Evolutionary conservation across 2,329 filamentous ascomycete genomes (phyloP), one percentile per base, ranked within the genome.

Genomic region (Xylaria sp.): DNA sequence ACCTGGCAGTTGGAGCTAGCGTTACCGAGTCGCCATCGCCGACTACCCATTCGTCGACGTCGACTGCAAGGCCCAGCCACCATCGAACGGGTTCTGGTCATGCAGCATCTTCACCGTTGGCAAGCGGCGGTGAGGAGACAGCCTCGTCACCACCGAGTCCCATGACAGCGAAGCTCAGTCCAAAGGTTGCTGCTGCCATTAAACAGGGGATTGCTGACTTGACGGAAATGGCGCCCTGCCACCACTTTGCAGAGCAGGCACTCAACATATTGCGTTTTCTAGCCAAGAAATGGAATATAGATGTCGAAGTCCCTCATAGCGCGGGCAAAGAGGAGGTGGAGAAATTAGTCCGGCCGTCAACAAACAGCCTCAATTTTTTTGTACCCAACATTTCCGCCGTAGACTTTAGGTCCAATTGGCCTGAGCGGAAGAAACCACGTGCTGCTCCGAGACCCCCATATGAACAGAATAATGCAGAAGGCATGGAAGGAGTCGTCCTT

Each of bases 161-260:
- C 51, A 73, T 55, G 61, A 73, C 46, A 46, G 68, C 34, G 69
- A 78, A 82, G 67, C 74, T 82, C 8, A 81, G 83, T 60, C 78
- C 83, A 0, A 80, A 76, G 10, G 84, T 85, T 1, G 76, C 80
- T 2, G 81, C 84, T 39, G 80, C 83, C 1, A 82, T 90, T 41
- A 82, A 79, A 10, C 85, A 87, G 64, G 87, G 87, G 13, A 87
- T 90, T 41, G 78, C 84, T 1, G 86, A 89, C 70, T 80, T 90
- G 18, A 84, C 84, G 1, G 87, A 89, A 73, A 90, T 90, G 89
- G 84, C 85, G 0, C 85, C 85, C 0, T 89, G 87, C 64, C 87
- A 89, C 72, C 85, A 87, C 65, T 89, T 89, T 74, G 87, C 87
- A 12, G 86, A 88, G 73, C 87, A 89, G 72, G 87, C 87, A 0